phyloP scores from a whole-genome alignment of 108 stramenopile genomes.

The Epithemia pelagica region DNA sequence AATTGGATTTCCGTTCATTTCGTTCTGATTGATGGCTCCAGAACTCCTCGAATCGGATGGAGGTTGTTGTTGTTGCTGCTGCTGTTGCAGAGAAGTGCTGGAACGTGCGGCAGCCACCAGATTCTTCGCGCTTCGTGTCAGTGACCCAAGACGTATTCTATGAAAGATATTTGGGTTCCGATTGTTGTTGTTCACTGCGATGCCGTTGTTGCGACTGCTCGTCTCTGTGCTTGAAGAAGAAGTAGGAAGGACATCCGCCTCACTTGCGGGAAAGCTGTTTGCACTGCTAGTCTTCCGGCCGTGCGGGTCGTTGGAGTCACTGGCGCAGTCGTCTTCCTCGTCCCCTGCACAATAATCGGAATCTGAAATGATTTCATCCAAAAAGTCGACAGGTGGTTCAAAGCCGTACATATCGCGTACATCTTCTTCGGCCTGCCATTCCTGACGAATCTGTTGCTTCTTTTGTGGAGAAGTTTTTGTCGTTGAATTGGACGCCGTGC shows the following conservation, averaged over 20 bases:
- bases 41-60: background rate
- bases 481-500: background rate
- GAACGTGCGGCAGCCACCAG: background rate
- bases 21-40: background rate
- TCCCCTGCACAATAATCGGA: background rate
- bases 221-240: background rate
- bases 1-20: background rate
- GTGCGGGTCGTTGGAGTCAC: background rate
- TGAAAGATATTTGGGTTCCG: background rate
- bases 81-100: background rate
- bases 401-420: slow-evolving; percentile 2
- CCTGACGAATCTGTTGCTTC: background rate
- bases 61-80: no score
- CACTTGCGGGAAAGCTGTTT: background rate
- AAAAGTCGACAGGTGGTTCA: background rate
- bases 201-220: no score
- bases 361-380: background rate
- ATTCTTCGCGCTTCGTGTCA: background rate
- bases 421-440: slow-evolving; percentile 1
- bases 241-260: background rate
- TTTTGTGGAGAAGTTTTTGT: background rate
- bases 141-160: background rate
- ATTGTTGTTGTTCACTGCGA: background rate
- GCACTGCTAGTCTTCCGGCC: background rate
- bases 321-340: background rate